Evolutionary conservation across 495 filamentous ascomycete species (phyloP).

Genomic region (Podospora didyma): DNA sequence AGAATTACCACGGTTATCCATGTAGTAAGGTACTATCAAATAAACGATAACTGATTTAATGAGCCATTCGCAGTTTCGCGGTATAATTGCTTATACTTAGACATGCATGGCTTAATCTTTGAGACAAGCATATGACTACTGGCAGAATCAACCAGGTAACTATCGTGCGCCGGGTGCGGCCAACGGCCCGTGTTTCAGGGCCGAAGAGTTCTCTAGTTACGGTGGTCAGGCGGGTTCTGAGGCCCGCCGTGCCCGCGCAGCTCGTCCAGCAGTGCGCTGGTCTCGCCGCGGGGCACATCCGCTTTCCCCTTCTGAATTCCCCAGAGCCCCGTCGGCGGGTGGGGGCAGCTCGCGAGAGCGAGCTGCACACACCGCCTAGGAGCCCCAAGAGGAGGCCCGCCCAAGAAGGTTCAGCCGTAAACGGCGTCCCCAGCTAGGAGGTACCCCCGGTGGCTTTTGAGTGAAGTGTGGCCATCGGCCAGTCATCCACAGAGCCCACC

Average conservation of each 20-base stretch:
- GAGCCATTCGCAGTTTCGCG: slow-evolving; percentile 68
- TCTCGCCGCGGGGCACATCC: slow-evolving; percentile 11
- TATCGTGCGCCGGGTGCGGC: neutral
- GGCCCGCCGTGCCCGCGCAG: slow-evolving; percentile 14
- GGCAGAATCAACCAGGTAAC: slow-evolving; percentile 59
- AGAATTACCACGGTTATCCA: slow-evolving; percentile 73
- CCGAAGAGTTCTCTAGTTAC: slow-evolving; percentile 25
- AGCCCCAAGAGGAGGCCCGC: slow-evolving; percentile 35
- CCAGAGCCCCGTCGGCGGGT: slow-evolving; percentile 14
- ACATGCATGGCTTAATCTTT: slow-evolving; percentile 74
- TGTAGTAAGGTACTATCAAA: slow-evolving; percentile 70
- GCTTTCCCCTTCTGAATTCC: slow-evolving; percentile 20
- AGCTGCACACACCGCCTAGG: slow-evolving; percentile 7
- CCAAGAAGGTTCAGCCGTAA: neutral
- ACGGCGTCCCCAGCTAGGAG: slow-evolving; percentile 1
- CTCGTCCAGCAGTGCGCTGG: slow-evolving; percentile 8
- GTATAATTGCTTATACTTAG: slow-evolving; percentile 69
- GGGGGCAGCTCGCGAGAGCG: neutral
- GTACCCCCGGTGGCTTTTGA: slow-evolving; percentile 7
- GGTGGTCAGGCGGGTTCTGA: slow-evolving; percentile 1
- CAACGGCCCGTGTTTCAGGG: neutral
- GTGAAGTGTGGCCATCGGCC: slow-evolving; percentile 4
- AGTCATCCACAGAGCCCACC: slow-evolving; percentile 8
- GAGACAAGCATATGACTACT: slow-evolving; percentile 71
- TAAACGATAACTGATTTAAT: slow-evolving; percentile 73